Evolutionary conservation across 2,329 filamentous ascomycete species (phyloP).

Genomic region (Neobulgaria alba): DNA sequence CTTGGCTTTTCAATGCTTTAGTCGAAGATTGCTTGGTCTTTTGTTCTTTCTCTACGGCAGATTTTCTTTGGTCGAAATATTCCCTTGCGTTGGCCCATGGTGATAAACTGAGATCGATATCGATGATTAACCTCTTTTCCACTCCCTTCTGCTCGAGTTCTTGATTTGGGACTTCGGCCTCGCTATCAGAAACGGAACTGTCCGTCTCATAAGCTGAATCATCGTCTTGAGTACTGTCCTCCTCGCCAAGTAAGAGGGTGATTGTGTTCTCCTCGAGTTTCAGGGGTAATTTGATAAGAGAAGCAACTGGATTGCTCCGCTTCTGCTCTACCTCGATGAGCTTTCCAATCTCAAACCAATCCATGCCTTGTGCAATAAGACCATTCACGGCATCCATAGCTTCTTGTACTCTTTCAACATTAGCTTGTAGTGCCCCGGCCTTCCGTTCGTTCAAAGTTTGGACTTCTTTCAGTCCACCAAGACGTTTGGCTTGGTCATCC

Average conservation of each 20-base stretch:
- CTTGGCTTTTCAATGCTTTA: constrained; percentile 79
- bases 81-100: constrained; percentile 85
- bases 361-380: constrained; percentile 88
- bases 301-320: constrained; percentile 73
- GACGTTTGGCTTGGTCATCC: constrained; percentile 73
- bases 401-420: constrained; percentile 84
- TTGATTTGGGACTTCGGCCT: constrained; percentile 37
- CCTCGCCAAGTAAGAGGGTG: constrained; percentile 65
- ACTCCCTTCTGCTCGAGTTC: constrained; percentile 33
- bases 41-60: constrained; percentile 76
- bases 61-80: constrained; percentile 85
- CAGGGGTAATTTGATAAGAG: constrained; percentile 76
- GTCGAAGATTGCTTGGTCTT: constrained; percentile 76
- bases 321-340: constrained; percentile 82
- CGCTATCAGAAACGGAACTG: constrained; percentile 51
- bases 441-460: constrained; percentile 82
- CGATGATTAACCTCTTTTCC: constrained; percentile 58
- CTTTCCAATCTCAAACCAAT: constrained; percentile 87
- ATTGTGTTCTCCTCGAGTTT: constrained; percentile 86
- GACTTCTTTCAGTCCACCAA: constrained; percentile 73
- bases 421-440: constrained; percentile 83
- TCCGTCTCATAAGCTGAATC: constrained; percentile 55
- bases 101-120: constrained; percentile 74
- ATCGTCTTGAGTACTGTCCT: constrained; percentile 47
- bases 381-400: constrained; percentile 88